Conservation (phyloP, 1,284 basidiomycete genomes). For the Ceratobasidium sp. region DNA sequence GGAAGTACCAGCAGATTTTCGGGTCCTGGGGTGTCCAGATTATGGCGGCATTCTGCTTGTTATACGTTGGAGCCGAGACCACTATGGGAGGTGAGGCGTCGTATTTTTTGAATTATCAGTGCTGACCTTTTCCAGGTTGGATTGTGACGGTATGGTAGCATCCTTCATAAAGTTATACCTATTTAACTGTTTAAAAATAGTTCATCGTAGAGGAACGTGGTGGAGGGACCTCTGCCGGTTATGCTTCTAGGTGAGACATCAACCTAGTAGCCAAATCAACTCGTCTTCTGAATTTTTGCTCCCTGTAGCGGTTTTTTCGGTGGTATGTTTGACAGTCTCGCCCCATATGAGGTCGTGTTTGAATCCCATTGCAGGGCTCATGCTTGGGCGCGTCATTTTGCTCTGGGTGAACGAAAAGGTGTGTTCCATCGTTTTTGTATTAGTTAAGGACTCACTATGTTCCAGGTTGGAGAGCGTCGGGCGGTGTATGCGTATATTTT, state of each 20-base stretch:
- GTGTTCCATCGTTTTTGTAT: slow-evolving; percentile 28
- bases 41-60: slow-evolving; percentile 55
- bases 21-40: slow-evolving; percentile 48
- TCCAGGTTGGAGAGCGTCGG: slow-evolving; percentile 60
- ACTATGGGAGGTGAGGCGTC: slow-evolving; percentile 49
- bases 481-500: slow-evolving; percentile 60
- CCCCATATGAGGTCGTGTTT: background rate
- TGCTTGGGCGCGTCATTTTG: slow-evolving; percentile 61
- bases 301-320: slow-evolving; percentile 53
- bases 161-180: slow-evolving; percentile 1
- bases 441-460: slow-evolving; percentile 8
- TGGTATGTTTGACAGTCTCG: slow-evolving; percentile 43
- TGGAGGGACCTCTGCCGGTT: slow-evolving; percentile 59
- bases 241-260: slow-evolving; percentile 51
- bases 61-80: slow-evolving; percentile 59
- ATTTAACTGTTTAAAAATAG: background rate
- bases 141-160: slow-evolving; percentile 56
- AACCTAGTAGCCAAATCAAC: background rate
- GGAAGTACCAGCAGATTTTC: slow-evolving; percentile 38
- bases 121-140: slow-evolving; percentile 52
- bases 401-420: slow-evolving; percentile 66
- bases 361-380: slow-evolving; percentile 54
- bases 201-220: slow-evolving; percentile 56
- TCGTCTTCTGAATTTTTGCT: slow-evolving; percentile 44
- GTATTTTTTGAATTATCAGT: background rate